Conservation (phyloP, 1,284 basidiomycete species). For the Golubevia pallescens region DNA sequence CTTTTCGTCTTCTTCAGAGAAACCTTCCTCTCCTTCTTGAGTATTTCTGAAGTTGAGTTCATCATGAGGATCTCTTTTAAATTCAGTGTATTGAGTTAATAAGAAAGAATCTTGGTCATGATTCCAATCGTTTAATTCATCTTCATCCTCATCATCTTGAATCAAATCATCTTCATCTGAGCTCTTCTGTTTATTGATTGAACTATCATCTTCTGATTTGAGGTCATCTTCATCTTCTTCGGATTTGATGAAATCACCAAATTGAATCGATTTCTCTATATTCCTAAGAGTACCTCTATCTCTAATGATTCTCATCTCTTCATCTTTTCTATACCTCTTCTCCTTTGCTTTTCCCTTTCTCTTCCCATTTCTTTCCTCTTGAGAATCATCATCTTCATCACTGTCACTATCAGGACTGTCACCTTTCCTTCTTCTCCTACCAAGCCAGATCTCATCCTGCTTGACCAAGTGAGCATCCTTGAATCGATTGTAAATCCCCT, state of each 20-base stretch:
- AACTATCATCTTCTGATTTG: constrained; percentile 16
- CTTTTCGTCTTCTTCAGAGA: not conserved
- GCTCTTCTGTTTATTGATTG: constrained; percentile 11
- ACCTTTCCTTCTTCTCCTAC: not conserved
- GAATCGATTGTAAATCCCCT: constrained; percentile 52
- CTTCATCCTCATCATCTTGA: not conserved
- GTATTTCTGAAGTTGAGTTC: not conserved
- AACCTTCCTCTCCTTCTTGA: too few relatives aligned
- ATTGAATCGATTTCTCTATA: constrained; percentile 29
- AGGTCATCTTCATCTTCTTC: constrained; percentile 40
- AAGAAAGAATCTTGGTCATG: not conserved
- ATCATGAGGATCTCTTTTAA: not conserved
- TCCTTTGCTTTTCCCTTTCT: not conserved
- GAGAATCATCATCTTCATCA: not conserved
- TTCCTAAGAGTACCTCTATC: constrained; percentile 45
- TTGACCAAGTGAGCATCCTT: constrained; percentile 50
- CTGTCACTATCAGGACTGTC: not conserved
- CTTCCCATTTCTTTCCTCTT: not conserved
- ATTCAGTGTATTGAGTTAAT: not conserved
- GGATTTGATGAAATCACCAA: constrained; percentile 49
- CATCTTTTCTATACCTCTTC: constrained; percentile 9
- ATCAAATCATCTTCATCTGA: constrained; percentile 8
- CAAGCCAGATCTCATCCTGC: constrained; percentile 52
- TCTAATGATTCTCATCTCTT: constrained; percentile 33
- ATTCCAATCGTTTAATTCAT: not conserved